Evolutionary conservation across 495 filamentous ascomycete species (phyloP), one percentile per base, ranked within the genome.

Genomic region (Hypoxylon cercidicola): DNA sequence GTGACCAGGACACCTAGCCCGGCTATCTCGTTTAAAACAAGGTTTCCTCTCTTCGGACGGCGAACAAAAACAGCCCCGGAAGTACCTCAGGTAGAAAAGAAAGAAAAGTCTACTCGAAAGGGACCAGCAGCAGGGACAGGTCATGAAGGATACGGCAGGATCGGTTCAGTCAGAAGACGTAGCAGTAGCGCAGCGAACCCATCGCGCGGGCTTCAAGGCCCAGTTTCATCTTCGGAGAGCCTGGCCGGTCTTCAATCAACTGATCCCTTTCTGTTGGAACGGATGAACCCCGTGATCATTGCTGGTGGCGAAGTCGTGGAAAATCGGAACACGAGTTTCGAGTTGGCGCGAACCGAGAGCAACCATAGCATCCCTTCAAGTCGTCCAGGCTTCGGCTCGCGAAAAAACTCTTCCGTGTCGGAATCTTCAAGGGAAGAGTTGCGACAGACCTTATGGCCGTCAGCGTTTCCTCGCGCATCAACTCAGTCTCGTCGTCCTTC

Each of bases 121-220:
- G 96, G 95, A 0, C 95, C 95, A 15, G 85, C 83, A 5, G 95
- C 95, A 25, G 96, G 95, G 32, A 99, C 96, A 30, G 95, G 95
- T 1, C 93, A 98, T 75, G 95, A 98, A 79, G 95, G 94, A 43
- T 98, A 98, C 73, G 92, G 93, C 7, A 89, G 86, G 2, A 71
- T 96, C 86, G 81, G 84, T 25, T 72, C 77, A 3, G 67, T 79
- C 9, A 81, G 85, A 46, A 84, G 88, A 32, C 83, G 88, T 35
- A 90, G 88, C 64, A 85, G 79, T 40, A 86, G 82, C 59, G 71
- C 79, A 21, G 76, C 78, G 25, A 74, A 70, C 50, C 72, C 75
- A 28, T 72, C 72, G n/a, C 83, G 78, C 47, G 78, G 74, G 23
- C 74, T 79, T 21, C 72, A 82, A 37, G 84, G 81, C 50, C 75